phyloP scores from a whole-genome alignment of 2,329 filamentous ascomycete species.

The Lomentospora prolificans region DNA sequence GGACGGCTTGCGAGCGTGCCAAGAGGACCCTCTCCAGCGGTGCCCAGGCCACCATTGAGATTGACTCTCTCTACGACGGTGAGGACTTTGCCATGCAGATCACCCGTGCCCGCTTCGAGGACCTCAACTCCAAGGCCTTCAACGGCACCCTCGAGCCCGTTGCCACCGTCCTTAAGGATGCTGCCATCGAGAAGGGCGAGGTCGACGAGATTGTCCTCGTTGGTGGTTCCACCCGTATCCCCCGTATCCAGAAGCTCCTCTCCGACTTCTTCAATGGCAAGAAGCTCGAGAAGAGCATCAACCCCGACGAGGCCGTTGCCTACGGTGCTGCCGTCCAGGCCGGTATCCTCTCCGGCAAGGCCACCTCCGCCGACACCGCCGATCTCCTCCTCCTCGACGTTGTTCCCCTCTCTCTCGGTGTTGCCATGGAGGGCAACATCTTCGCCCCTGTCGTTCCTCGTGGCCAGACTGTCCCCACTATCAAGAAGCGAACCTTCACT shows the following conservation, averaged over 20 bases:
- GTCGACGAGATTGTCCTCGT: constrained; percentile 99
- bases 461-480: constrained; percentile 63
- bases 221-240: constrained; percentile 98
- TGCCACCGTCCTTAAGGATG: constrained; percentile 92
- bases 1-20: constrained; percentile 97
- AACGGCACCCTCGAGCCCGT: constrained; percentile 89
- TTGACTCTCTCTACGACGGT: constrained; percentile 95
- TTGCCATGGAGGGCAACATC: constrained; percentile 99
- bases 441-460: constrained; percentile 87
- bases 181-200: constrained; percentile 73
- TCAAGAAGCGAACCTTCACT: constrained; percentile 87
- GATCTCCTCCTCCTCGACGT: constrained; percentile 96
- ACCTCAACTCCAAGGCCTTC: constrained; percentile 94
- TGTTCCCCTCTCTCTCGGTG: constrained; percentile 90
- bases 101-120: constrained; percentile 98
- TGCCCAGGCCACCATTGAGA: constrained; percentile 95
- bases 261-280: constrained; percentile 99
- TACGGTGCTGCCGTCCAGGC: constrained; percentile 98
- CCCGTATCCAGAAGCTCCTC: constrained; percentile 96
- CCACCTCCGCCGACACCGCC: constrained; percentile 84
- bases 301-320: constrained; percentile 97
- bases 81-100: constrained; percentile 97
- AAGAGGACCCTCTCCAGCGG: constrained; percentile 98
- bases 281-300: constrained; percentile 99
- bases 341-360: constrained; percentile 97